Evolutionary conservation across 108 stramenopile species (phyloP), one percentile per base, ranked within the genome.

Genomic region (Epithemia pelagica): DNA sequence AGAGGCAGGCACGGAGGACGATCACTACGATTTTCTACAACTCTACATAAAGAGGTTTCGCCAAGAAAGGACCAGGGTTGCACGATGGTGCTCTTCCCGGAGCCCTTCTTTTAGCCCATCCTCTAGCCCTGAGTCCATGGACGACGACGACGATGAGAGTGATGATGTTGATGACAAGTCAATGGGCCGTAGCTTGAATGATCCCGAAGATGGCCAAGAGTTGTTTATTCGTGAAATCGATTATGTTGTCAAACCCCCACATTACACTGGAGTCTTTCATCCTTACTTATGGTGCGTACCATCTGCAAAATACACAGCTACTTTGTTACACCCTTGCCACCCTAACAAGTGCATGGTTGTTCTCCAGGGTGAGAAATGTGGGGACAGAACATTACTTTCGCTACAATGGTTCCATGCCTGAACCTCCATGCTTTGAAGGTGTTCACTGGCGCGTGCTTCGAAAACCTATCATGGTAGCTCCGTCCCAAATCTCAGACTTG

Each of bases 311-410:
- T n/a, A n/a, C n/a, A n/a, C n/a, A n/a, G n/a, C 58, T 58, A n/a
- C n/a, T n/a, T n/a, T n/a, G n/a, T n/a, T n/a, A n/a, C n/a, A n/a
- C n/a, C n/a, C n/a, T n/a, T n/a, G n/a, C n/a, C n/a, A n/a, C n/a
- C n/a, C n/a, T n/a, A n/a, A n/a, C n/a, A n/a, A n/a, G n/a, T n/a
- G n/a, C n/a, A n/a, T n/a, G n/a, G n/a, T n/a, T n/a, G n/a, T n/a
- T n/a, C n/a, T n/a, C n/a, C n/a, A n/a, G n/a, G n/a, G n/a, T n/a
- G n/a, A n/a, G 32, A 15, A 54, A 64, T 31, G 77, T 75, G 62
- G 62, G 72, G 46, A 78, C 82, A 5, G 82, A 82, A 37, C 79
- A 83, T 52, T 83, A 83, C 66, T 79, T 66, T 73, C 78, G 82
- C 30, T 83, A 79, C 57, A 68, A 71, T 23, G 82, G 78, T 25